Percentiles rank a stretch among this genome's conserved stretches.
Conservation (phyloP, 1,284 basidiomycete species). For the Chalciporus sp. region DNA sequence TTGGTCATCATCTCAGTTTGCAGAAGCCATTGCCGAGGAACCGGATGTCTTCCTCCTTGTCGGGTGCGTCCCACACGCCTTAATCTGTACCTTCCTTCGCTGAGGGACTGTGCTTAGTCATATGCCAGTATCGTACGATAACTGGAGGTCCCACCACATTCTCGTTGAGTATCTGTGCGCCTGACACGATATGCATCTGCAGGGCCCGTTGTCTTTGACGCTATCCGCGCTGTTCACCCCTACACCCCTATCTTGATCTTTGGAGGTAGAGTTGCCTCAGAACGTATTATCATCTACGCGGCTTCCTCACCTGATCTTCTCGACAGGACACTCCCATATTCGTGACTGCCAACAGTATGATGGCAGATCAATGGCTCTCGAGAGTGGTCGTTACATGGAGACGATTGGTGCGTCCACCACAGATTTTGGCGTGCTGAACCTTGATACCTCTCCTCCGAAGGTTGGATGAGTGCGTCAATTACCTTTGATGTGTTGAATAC, state of each 20-base stretch:
- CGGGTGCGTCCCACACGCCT: conserved; percentile 48
- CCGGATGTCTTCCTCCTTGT: conserved; percentile 78
- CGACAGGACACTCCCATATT: conserved; percentile 71
- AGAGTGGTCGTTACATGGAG: conserved; percentile 88
- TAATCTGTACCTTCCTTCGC: neutral
- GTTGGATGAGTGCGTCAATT: conserved; percentile 35
- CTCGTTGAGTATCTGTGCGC: neutral
- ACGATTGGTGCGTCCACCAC: conserved; percentile 61
- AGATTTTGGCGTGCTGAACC: neutral
- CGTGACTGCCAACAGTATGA: conserved; percentile 73
- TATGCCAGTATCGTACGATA: conserved; percentile 67
- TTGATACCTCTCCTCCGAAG: conserved; percentile 8
- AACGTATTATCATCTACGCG: neutral
- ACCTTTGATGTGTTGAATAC: neutral
- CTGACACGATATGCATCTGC: conserved; percentile 1
- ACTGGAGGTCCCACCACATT: conserved; percentile 45
- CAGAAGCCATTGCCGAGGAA: conserved; percentile 75
- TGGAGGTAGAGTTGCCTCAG: conserved; percentile 48
- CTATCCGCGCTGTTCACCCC: conserved; percentile 72
- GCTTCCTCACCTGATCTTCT: neutral
- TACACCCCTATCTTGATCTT: conserved; percentile 78
- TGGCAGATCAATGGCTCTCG: conserved; percentile 68
- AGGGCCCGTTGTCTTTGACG: conserved; percentile 75
- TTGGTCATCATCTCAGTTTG: conserved; percentile 52
- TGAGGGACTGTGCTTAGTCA: conserved; percentile 44